Percentiles rank a stretch among this genome's conserved stretches.
Conservation (phyloP, 176 grass and related monocot genomes). For the Urochloa ruziziensis region DNA sequence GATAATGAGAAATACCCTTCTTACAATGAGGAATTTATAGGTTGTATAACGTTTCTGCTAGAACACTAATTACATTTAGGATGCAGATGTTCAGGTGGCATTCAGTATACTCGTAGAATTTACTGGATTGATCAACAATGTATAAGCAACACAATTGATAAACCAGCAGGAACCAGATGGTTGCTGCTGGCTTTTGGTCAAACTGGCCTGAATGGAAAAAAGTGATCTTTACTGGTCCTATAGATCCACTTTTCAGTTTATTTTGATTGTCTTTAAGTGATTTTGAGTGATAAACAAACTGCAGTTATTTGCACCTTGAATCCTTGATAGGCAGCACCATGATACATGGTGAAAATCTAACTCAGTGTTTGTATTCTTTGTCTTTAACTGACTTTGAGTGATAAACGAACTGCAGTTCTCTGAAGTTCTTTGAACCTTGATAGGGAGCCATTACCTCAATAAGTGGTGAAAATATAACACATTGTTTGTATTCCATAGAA, state of each 20-base stretch:
- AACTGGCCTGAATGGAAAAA: neutral
- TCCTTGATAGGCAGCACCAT: neutral
- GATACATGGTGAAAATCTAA: neutral
- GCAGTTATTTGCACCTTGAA: neutral
- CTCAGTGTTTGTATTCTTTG: neutral
- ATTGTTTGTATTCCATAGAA: conserved; percentile 4
- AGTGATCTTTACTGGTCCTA: neutral
- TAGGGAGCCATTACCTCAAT: neutral
- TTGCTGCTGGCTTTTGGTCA: neutral
- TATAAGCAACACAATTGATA: neutral
- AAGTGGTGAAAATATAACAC: neutral
- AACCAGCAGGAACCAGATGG: neutral
- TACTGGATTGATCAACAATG: neutral
- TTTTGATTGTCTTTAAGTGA: neutral
- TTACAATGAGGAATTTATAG: conserved; percentile 5
- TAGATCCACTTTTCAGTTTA: neutral
- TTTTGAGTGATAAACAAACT: neutral
- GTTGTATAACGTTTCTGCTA: neutral
- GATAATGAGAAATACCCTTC: conserved; percentile 24
- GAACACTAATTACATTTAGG: neutral
- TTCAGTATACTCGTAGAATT: neutral
- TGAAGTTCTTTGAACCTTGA: neutral
- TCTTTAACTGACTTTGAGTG: neutral
- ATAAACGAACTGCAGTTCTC: neutral
- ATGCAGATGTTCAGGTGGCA: neutral